A percentile compares a stretch with the other conserved stretches of the same genome.
Conservation (phyloP, 306 rosid genomes). For the Malus asiatica region DNA sequence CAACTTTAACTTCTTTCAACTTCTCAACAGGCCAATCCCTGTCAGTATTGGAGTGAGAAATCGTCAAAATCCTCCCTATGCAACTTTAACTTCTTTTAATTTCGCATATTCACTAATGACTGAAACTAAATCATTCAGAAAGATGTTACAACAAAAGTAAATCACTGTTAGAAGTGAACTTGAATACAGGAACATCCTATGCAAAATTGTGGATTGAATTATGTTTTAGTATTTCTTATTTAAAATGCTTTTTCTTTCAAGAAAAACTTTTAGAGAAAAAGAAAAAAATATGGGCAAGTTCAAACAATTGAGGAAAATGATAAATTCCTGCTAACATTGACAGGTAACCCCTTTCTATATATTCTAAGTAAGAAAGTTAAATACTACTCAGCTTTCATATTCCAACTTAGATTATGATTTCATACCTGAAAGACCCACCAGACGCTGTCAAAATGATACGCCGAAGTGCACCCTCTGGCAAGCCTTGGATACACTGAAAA, state of each 20-base stretch:
- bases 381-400: not conserved
- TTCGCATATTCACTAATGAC: not conserved
- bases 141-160: not conserved
- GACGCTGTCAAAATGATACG: slow-evolving; percentile 89
- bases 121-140: not conserved
- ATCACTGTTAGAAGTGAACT: not conserved
- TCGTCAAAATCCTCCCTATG: not conserved
- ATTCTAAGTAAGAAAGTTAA: not conserved
- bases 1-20: slow-evolving; percentile 89
- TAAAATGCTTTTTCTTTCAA: slow-evolving; percentile 1
- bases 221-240: not conserved
- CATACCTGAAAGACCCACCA: slow-evolving; percentile 93
- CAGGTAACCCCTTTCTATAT: not conserved
- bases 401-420: slow-evolving; percentile 11
- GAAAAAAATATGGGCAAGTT: too few relatives aligned
- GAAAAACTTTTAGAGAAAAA: not conserved
- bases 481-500: slow-evolving; percentile 93
- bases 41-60: slow-evolving; percentile 12
- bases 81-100: too few relatives aligned
- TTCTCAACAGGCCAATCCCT: slow-evolving; percentile 98
- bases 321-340: not conserved
- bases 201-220: too few relatives aligned
- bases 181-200: not conserved
- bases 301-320: not conserved
- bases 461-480: slow-evolving; percentile 83